phyloP scores from a whole-genome alignment of 306 rosid species.

The Inga oerstediana region DNA sequence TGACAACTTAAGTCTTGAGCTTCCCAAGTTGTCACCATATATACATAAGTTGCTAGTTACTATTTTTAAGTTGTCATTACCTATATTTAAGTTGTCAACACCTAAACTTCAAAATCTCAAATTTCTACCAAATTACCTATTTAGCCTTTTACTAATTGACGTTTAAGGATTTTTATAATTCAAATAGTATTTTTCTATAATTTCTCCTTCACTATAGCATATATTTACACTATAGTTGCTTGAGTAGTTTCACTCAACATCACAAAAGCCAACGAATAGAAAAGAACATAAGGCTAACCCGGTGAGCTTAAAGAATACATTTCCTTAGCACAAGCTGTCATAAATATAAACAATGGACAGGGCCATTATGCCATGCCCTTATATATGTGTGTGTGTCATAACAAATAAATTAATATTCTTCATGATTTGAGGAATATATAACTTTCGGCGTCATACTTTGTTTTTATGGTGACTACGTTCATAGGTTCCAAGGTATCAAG shows the following conservation, averaged over 20 bases:
- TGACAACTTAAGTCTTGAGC: too few species aligned
- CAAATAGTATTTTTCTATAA: too few species aligned
- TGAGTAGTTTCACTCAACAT: background rate
- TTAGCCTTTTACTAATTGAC: too few species aligned
- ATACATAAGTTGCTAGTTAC: too few species aligned
- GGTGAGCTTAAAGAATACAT: background rate
- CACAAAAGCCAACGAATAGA: background rate
- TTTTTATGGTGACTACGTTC: constrained; percentile 2
- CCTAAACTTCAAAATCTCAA: too few species aligned
- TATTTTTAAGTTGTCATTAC: too few species aligned
- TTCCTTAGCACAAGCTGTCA: background rate
- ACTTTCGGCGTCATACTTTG: background rate
- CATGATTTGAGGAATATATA: background rate
- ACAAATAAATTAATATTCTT: background rate
- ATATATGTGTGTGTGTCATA: background rate
- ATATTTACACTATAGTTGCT: background rate
- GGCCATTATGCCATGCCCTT: background rate
- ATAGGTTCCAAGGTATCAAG: background rate
- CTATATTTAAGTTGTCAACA: too few species aligned
- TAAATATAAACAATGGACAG: constrained; percentile 8
- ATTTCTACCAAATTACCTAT: too few species aligned
- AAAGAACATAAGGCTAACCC: background rate
- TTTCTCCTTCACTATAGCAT: too few species aligned
- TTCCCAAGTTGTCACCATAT: too few species aligned
- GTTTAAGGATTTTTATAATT: too few species aligned